Evolutionary conservation across 1,284 basidiomycete genomes (phyloP).

Genomic region (Prillingera fragicola): DNA sequence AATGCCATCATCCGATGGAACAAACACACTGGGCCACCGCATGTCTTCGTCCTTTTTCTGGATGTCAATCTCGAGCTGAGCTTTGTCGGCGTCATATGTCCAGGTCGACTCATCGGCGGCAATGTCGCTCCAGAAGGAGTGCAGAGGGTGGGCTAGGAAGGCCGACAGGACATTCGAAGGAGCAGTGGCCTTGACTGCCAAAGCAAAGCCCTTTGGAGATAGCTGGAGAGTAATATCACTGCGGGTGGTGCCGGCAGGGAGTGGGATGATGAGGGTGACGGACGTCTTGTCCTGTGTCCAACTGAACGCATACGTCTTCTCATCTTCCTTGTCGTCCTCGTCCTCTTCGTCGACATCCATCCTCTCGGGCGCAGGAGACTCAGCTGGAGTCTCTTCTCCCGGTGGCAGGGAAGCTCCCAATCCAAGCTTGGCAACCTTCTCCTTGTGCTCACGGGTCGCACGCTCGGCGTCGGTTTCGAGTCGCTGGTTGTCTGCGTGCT

Average conservation of each 20-base stretch:
- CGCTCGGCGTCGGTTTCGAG: conserved; percentile 16
- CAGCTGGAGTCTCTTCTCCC: neutral
- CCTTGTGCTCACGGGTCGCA: conserved; percentile 15
- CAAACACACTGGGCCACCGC: conserved; percentile 80
- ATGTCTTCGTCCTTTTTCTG: conserved; percentile 69
- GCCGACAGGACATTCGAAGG: conserved; percentile 52
- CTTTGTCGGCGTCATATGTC: conserved; percentile 73
- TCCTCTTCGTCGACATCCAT: conserved; percentile 13
- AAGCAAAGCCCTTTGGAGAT: conserved; percentile 58
- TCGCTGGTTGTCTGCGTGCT: neutral
- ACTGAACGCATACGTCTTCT: conserved; percentile 62
- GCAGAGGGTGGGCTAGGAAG: conserved; percentile 53
- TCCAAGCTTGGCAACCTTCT: conserved; percentile 22
- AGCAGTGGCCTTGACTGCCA: conserved; percentile 44
- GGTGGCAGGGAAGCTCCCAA: conserved; percentile 28
- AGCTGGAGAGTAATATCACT: conserved; percentile 63
- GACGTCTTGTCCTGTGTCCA: conserved; percentile 85
- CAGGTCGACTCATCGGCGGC: conserved; percentile 68
- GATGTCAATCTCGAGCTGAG: conserved; percentile 71
- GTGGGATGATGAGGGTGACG: conserved; percentile 71
- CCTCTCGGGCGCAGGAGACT: neutral
- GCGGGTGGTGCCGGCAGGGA: conserved; percentile 64
- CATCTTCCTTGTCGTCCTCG: neutral
- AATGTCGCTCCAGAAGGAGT: conserved; percentile 70
- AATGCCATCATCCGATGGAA: conserved; percentile 18